Evolutionary conservation across 1,284 basidiomycete genomes (phyloP), one percentile per base, ranked within the genome.

Genomic region (Moesziomyces aphidis): DNA sequence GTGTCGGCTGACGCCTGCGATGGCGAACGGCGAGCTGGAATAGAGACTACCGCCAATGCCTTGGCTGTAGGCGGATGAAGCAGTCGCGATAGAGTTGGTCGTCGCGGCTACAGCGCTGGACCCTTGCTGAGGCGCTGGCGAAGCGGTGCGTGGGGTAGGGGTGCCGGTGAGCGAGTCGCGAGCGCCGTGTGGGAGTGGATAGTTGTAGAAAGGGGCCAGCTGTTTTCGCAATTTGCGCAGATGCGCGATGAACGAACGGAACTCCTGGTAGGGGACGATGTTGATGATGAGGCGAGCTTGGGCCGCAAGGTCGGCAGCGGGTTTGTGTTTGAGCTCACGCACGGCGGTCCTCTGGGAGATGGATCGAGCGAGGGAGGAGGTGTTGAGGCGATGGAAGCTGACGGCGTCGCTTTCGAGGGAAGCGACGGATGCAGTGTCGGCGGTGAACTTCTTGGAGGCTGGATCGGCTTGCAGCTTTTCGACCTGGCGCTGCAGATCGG

Each of bases 401-500:
- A 62, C 61, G 13, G 64, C 61, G 11, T 61, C 73, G 54, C 73
- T 75, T 5, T 75, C 73, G 17, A 58, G 39, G 13, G 66, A 60
- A 8, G 49, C 55, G 24, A 70, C 51, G 22, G 72, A 70, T 2
- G 58, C 61, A 13, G 15, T 43, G 23, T 73, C 76, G 28, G 54
- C 61, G 51, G 50, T 55, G 43, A 45, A 59, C 28, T 51, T 80
- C 8, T 34, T 60, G 13, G 57, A 50, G 24, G 34, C 39, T 10
- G 62, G 44, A 6, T 52, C 57, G 54, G 57, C 49, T 28, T 73
- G 71, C 28, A 73, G 52, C 5, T 87, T 84, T 85, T 96, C 94
- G 87, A 96, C 90, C 84, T 95, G 91, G 22, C 88, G 86, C 83
- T 97, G 94, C 89, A 97, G 91, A 46, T 90, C 87, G 55, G 90